A percentile compares a stretch with the other conserved stretches of the same genome.
Conservation (phyloP, 345 rosid genomes). For the Murraya koenigii region DNA sequence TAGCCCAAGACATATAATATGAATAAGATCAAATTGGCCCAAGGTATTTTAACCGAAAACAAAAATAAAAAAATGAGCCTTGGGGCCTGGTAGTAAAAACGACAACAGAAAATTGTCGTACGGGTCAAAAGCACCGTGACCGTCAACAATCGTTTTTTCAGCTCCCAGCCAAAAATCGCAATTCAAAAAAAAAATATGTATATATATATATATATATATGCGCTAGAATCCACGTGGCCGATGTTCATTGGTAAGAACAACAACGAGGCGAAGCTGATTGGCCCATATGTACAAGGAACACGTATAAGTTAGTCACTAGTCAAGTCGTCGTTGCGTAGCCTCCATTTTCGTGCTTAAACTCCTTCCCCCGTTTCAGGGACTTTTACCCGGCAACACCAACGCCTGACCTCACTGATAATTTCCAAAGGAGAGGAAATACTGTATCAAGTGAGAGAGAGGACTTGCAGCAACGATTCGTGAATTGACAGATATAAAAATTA, state of each 20-base stretch:
- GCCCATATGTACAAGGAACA: slow-evolving; percentile 14
- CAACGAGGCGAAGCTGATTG: slow-evolving; percentile 15
- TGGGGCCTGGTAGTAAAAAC: too few species aligned
- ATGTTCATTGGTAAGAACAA: slow-evolving; percentile 3
- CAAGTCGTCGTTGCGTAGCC: slow-evolving; percentile 15
- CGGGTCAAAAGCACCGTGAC: too few species aligned
- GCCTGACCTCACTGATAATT: background rate
- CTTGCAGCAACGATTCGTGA: background rate
- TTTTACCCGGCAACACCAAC: background rate
- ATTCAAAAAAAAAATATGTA: too few species aligned
- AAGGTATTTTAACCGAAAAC: too few species aligned
- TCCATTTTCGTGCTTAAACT: background rate
- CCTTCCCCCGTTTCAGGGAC: background rate
- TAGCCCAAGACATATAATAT: too few species aligned
- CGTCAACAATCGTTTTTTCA: background rate
- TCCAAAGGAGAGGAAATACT: too few species aligned
- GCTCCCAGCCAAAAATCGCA: background rate
- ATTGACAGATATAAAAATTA: background rate
- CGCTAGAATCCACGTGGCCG: slow-evolving; percentile 10
- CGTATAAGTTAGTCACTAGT: background rate
- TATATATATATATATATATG: too few species aligned
- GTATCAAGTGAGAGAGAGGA: background rate
- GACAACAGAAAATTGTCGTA: too few species aligned
- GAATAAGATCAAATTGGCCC: too few species aligned
- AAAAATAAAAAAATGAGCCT: too few species aligned